Evolutionary conservation across 345 rosid species (phyloP).

Genomic region (Pseudoturritis turrita): DNA sequence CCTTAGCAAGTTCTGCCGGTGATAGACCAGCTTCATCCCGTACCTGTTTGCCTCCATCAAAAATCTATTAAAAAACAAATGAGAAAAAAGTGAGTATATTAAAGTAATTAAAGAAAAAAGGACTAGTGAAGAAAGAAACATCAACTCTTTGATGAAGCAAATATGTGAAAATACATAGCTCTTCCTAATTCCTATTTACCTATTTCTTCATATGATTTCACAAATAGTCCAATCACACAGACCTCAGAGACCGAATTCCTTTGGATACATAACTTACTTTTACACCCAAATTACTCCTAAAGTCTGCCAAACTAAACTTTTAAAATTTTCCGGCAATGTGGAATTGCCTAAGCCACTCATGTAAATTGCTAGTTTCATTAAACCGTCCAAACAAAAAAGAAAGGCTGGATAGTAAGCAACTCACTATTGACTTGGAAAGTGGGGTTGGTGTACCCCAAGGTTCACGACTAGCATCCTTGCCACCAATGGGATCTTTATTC

Average conservation of each 20-base stretch:
- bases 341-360: conserved; percentile 4
- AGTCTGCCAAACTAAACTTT: not conserved
- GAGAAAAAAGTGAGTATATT: not conserved
- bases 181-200: not conserved
- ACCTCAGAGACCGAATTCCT: conserved; percentile 1
- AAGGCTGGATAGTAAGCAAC: conserved; percentile 18
- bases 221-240: conserved; percentile 1
- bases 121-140: conserved; percentile 5
- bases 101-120: not conserved
- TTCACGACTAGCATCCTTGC: conserved; percentile 37
- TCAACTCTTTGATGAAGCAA: not conserved
- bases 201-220: not conserved
- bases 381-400: not conserved
- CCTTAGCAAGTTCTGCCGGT: conserved; percentile 80
- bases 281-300: not conserved
- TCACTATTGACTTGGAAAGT: conserved; percentile 49
- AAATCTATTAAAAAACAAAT: conserved; percentile 7
- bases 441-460: conserved; percentile 40
- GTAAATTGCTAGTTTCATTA: conserved; percentile 7
- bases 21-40: conserved; percentile 54
- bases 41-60: conserved; percentile 23
- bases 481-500: conserved; percentile 34
- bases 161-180: not conserved
- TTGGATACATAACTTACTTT: not conserved
- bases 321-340: not conserved